Evolutionary conservation across 768 basidiomycete genomes (phyloP), one percentile per base, ranked within the genome.

Genomic region (Leccinum subgranulosum): DNA sequence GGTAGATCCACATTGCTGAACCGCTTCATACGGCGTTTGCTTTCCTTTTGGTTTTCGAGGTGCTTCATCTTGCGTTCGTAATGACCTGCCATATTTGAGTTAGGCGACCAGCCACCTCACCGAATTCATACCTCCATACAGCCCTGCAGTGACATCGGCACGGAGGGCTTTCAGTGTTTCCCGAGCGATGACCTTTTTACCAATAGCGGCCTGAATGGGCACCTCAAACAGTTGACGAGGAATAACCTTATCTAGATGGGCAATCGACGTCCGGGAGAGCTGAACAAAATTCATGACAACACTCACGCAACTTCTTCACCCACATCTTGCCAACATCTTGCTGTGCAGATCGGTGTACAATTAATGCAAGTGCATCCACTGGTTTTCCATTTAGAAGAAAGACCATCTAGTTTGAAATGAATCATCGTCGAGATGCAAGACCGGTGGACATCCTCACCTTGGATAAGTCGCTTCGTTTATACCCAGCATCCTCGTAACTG

Each of bases 401-500:
- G 36, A 84, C 82, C 86, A 99, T 94, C 91, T 96, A 58, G 27
- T 53, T 51, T 48, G 54, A 9, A 53, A 55, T 45, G 17, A 49
- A 23, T 56, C 33, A 11, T 50, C 47, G n/a, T 29, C 39, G n/a
- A 55, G 14, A 45, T 14, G 53, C 33, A 4, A 31, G 4, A 28
- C 2, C 2, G 1, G 7, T 29, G n/a, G 17, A 52, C 23, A 48
- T 34, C 56, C 68, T 47, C 61, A 94, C 93, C 83, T 96, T 96
- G 55, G 84, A 84, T 29, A 96, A 76, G 66, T 94, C 83, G 63
- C 91, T 92, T 56, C 76, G 74, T 67, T 83, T 80, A 72, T 98
- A 98, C 1, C 93, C 95, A 6, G 86, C 92, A 70, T 95, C 91
- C 73, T 98, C 95, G 66, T 99, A 99, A 66, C 95, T 96, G 59